phyloP scores from a whole-genome alignment of 768 basidiomycete genomes.

The Termitomyces sp. region DNA sequence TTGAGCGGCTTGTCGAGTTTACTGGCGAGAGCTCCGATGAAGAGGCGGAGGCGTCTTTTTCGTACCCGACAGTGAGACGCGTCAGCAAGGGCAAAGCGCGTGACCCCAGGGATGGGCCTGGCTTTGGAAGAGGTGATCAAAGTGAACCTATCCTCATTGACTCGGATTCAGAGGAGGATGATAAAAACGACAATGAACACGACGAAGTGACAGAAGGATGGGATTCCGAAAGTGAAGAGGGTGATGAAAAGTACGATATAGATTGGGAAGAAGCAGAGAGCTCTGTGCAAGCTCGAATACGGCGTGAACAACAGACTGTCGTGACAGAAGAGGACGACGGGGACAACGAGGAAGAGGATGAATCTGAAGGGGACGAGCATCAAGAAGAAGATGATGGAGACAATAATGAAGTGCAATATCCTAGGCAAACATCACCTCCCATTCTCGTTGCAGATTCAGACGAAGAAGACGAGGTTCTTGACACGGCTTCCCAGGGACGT shows the following conservation, averaged over 20 bases:
- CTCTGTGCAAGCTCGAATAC: slow-evolving; percentile 20
- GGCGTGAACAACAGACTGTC: slow-evolving; percentile 11
- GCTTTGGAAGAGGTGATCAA: slow-evolving; percentile 32
- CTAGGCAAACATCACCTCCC: slow-evolving; percentile 10
- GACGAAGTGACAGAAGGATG: slow-evolving; percentile 15
- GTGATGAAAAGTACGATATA: slow-evolving; percentile 15
- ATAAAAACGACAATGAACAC: slow-evolving; percentile 23
- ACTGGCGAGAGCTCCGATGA: slow-evolving; percentile 18
- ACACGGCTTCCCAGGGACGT: background rate
- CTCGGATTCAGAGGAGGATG: slow-evolving; percentile 28
- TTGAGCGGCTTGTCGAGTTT: slow-evolving; percentile 11
- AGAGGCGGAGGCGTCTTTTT: slow-evolving; percentile 51
- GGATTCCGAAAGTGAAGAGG: slow-evolving; percentile 20
- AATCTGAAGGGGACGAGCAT: background rate
- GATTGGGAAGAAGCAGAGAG: slow-evolving; percentile 20
- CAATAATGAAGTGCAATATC: slow-evolving; percentile 2
- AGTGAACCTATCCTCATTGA: slow-evolving; percentile 44
- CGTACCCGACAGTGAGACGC: slow-evolving; percentile 44
- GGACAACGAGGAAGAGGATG: slow-evolving; percentile 14
- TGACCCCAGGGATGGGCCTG: slow-evolving; percentile 57
- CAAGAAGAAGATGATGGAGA: slow-evolving; percentile 11
- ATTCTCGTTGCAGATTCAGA: slow-evolving; percentile 21
- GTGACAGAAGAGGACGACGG: slow-evolving; percentile 16
- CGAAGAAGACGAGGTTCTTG: slow-evolving; percentile 15
- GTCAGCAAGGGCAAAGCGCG: slow-evolving; percentile 53